Base-by-base conservation (phyloP, 441 rosid species). In the Capsella rubella region DNA sequence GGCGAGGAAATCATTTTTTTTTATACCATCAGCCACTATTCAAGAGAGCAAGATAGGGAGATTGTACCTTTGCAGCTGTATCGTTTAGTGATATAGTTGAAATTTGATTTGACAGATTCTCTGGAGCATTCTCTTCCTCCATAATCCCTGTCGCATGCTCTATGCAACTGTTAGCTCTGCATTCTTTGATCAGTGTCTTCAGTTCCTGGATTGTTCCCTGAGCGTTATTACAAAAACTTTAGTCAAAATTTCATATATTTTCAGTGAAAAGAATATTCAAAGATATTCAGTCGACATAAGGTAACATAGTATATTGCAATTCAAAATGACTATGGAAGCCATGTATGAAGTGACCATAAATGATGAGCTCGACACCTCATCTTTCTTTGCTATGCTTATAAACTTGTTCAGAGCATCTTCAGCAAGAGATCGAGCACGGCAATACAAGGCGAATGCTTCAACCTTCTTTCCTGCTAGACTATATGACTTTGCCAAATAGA, bases 111-210 rank as follows among this genome's bases (percentile, higher is more conserved):
- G 97, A 90, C 40, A 93, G 89, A 67, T 85, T 89, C 75, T 89
- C 96, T 0, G 94, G 92, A 58, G 84, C 97, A 84, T 83, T 90
- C 83, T 82, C 89, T 65, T 77, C 90, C 83, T 91, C 97, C 64
- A 91, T 82, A 64, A 93, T 85, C 58, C 95, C 96, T 0, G 78
- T 71, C 6, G 99, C 98, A 80, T 96, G 99, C 81, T 96, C 99
- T 60, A 90, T 87, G 84, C 97, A 96, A 82, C 90, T 81, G 67
- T 83, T 89, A 74, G 96, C 86, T 88, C 97, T 86, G 84, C 97
- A 83, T 74, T 88, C 97, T 6, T 79, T 82, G 76, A 69, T 73
- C 67, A 96, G 71, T 13, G 80, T 71, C 84, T 84, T 88, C 86
- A 96, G 79, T 83, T 88, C 97, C 68, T 84, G 74, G 70, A 81